Base-by-base conservation (phyloP, 139 green algal species). In the Asterochloris sp. region DNA sequence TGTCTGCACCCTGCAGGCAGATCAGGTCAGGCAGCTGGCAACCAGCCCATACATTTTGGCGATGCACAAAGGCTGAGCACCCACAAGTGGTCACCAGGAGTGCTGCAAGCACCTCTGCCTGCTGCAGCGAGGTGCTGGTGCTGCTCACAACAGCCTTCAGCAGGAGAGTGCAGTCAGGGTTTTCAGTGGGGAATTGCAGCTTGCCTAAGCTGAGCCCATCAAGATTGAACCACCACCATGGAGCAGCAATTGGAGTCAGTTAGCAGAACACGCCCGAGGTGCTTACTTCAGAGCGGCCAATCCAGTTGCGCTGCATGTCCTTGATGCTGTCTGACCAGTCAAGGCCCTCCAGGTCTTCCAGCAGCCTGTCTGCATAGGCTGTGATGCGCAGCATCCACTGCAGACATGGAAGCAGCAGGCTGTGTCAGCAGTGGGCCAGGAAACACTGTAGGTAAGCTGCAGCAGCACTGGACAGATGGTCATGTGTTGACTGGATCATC, bases 291-390 rank as follows among this genome's bases (percentile, higher is more conserved):
- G 85, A 94, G 14, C 92, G 88, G 0, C 97, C 97, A 62, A 99
- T 99, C 97, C 97, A 99, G 91, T 99, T 99, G 62, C 96, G 90
- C 90, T 99, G 97, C 96, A 99, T 99, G 81, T 98, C 96, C 90
- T 99, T 99, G 88, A 99, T 98, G 82, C 85, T 94, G 23, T 98
- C 95, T 0, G 87, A 85, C 97, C 97, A 99, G 86, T 99, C 96
- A 74, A 99, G 85, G 9, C 69, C 86, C 29, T 99, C 94, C 78
- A 99, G 88, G 84, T 98, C 96, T 6, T 91, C 84, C 78, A 99
- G 90, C 86, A 99, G 91, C 61, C 96, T 84, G 87, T 99, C 97
- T 10, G 95, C 97, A 82, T 98, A 99, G 0, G 83, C 88, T 0
- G 97, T 99, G 91, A 99, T 99, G 21, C 88, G 87, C 77, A 99